Conservation (phyloP, 768 basidiomycete species). For the Xerocomus potaroensis region DNA sequence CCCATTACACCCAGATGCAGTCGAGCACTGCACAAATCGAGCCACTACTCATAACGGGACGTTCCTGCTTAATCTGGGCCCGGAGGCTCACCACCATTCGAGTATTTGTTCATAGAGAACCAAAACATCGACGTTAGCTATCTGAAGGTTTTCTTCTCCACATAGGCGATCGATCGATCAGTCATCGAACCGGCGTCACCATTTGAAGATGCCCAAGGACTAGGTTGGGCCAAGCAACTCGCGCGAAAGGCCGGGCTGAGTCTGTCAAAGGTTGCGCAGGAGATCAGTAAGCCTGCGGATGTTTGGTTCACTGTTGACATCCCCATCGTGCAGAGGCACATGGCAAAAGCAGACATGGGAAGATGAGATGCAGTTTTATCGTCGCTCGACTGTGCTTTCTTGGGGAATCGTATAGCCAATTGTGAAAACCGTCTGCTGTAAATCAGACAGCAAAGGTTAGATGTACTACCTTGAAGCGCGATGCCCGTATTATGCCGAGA, state of each 20-base stretch:
- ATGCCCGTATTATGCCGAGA: too few relatives aligned
- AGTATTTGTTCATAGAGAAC: constrained; percentile 13
- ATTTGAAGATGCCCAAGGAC: constrained; percentile 12
- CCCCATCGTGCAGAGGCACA: constrained; percentile 18
- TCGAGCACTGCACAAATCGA: background rate
- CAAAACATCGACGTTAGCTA: constrained; percentile 38
- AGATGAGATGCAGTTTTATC: too few relatives aligned
- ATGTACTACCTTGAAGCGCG: too few relatives aligned
- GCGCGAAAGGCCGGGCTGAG: constrained; percentile 2
- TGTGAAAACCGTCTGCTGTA: too few relatives aligned
- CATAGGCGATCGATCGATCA: constrained; percentile 31
- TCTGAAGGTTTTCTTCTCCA: constrained; percentile 42
- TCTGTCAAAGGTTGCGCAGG: background rate
- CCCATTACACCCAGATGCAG: constrained; percentile 6
- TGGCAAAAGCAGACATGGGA: too few relatives aligned
- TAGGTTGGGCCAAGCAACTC: background rate
- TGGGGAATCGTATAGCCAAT: too few relatives aligned
- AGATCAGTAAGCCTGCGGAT: background rate
- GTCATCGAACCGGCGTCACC: constrained; percentile 34
- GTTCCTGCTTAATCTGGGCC: constrained; percentile 41
- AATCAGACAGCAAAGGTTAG: too few relatives aligned
- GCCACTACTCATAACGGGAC: constrained; percentile 5
- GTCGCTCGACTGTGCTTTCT: too few relatives aligned
- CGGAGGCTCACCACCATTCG: constrained; percentile 12
- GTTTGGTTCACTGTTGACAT: constrained; percentile 18